Percentiles rank a stretch among this genome's conserved stretches.
Evolutionary conservation across 495 filamentous ascomycete genomes (phyloP).

Genomic region (Umbilicaria muhlenbergii): DNA sequence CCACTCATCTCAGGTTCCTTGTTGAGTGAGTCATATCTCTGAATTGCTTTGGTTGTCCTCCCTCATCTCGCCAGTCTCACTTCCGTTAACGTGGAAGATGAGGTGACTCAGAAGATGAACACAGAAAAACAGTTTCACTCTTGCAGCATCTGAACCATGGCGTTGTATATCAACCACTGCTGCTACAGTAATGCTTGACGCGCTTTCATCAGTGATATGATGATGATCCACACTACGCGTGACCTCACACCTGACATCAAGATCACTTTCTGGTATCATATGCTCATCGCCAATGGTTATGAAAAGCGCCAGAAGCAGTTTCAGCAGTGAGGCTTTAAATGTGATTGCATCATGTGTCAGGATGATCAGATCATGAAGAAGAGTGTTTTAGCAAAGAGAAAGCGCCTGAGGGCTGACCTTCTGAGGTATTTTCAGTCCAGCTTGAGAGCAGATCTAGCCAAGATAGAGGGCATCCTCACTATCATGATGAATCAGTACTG

Average conservation of each 20-base stretch:
- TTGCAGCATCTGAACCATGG: conserved; percentile 36
- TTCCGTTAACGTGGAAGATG: conserved; percentile 7
- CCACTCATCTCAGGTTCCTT: conserved; percentile 18
- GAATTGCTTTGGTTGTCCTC: conserved; percentile 35
- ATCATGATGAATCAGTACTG: conserved; percentile 19
- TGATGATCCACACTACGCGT: conserved; percentile 34
- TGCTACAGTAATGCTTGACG: conserved; percentile 30
- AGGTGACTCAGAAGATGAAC: too few relatives aligned
- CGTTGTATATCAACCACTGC: conserved; percentile 40
- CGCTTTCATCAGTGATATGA: conserved; percentile 44
- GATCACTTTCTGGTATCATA: conserved; percentile 24
- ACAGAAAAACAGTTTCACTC: too few relatives aligned
- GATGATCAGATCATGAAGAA: conserved; percentile 8
- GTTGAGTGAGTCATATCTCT: conserved; percentile 27
- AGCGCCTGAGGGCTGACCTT: conserved; percentile 3
- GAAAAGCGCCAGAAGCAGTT: conserved; percentile 8
- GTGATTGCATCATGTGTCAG: conserved; percentile 27
- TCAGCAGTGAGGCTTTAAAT: conserved; percentile 31
- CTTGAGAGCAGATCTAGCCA: too few relatives aligned
- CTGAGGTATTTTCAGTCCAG: too few relatives aligned
- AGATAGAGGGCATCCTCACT: conserved; percentile 10
- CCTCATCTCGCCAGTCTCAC: conserved; percentile 16
- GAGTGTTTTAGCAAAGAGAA: conserved; percentile 5
- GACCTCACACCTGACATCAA: conserved; percentile 33
- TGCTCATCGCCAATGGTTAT: conserved; percentile 16